Evolutionary conservation across 2,329 filamentous ascomycete species (phyloP), one percentile per base, ranked within the genome.

Genomic region (Aspergillus sp.): DNA sequence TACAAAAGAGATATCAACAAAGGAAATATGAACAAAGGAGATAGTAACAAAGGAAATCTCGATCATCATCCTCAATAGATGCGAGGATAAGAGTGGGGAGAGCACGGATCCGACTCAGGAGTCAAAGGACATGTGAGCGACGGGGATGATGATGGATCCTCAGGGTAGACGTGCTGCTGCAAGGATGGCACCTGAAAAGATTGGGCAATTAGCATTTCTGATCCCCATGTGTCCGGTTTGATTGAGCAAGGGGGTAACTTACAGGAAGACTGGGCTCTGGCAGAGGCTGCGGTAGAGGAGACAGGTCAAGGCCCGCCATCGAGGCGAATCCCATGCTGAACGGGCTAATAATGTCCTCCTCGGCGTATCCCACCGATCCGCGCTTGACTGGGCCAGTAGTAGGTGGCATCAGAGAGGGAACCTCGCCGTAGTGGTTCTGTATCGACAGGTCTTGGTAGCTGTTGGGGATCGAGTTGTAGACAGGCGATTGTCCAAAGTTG

Each of bases 241-340:
- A 47, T 39, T 46, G 53, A 46, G 48, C 43, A 52, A 57, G 52
- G 57, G 58, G 58, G 57, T 55, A 60, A 68, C 67, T 67, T 71
- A 73, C 70, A 65, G 69, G 65, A 55, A 67, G 59, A 48, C 59
- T 61, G 35, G 62, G 56, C 38, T 69, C 65, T 32, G 61, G 47
- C 45, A 67, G 62, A 19, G 66, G 53, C 36, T 68, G 60, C 27
- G 55, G 43, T 30, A 59, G 62, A 27, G 64, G 57, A 43, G 54
- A 56, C 30, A 79, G 68, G 43, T 81, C 77, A 50, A 80, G 77
- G 37, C 74, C 76, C 44, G 71, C 74, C 70, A 82, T 77, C 7
- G 76, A 73, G 19, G 77, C 75, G 59, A 81, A 83, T 62, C 75
- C 79, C 66, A 81, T 76, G 55, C 74, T 75, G 60, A 82, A 81